These are phyloP conservation scores for Zygosaccharomyces kombuchaensis DNA, from an alignment of 805 yeast genomes.

Conservation along the genomic window DNA sequence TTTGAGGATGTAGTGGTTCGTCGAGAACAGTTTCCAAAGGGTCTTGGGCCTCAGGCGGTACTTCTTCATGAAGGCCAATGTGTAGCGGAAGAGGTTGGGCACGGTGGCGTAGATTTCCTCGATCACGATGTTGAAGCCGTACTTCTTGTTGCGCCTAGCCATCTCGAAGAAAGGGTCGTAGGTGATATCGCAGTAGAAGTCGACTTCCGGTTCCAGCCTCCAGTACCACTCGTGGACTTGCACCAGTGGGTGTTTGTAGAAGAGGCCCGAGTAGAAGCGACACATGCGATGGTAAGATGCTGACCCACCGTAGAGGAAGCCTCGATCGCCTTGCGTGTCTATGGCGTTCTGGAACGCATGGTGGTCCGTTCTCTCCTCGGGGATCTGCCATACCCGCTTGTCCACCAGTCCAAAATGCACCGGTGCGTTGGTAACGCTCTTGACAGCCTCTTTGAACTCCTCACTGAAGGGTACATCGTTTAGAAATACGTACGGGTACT, in stretches of 20 bases:
- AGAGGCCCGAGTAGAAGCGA: conserved; percentile 80
- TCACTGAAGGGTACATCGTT: conserved; percentile 73
- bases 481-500: conserved; percentile 87
- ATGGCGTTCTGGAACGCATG: conserved; percentile 49
- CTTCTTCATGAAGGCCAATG: conserved; percentile 56
- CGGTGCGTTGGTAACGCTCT: conserved; percentile 49
- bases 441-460: conserved; percentile 54
- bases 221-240: conserved; percentile 82
- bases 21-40: conserved; percentile 65
- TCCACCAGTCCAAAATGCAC: conserved; percentile 71
- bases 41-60: conserved; percentile 48
- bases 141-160: conserved; percentile 62
- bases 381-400: conserved; percentile 65
- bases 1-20: conserved; percentile 36
- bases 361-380: conserved; percentile 29
- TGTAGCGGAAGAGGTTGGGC: conserved; percentile 73
- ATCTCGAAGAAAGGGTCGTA: conserved; percentile 88
- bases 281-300: conserved; percentile 93
- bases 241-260: conserved; percentile 75
- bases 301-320: conserved; percentile 77
- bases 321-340: conserved; percentile 74
- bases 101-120: conserved; percentile 77
- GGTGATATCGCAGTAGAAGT: conserved; percentile 83
- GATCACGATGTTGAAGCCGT: conserved; percentile 80
- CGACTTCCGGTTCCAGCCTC: conserved; percentile 93